These are phyloP conservation scores for Carpinus fangiana DNA, from an alignment of 306 rosid species.

Conservation along the genomic window DNA sequence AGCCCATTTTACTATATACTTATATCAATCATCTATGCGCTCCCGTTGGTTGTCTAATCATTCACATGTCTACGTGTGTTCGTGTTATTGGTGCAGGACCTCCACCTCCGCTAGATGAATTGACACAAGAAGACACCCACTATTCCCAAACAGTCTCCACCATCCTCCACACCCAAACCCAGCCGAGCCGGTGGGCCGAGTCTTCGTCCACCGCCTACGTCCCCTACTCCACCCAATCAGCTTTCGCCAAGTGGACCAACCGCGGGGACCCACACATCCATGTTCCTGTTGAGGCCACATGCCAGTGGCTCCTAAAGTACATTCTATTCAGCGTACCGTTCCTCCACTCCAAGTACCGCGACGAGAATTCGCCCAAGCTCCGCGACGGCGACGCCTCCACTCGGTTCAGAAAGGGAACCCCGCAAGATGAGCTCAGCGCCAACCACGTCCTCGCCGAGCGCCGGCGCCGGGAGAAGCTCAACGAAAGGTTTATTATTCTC, in stretches of 20 bases:
- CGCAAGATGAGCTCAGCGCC: slow-evolving; percentile 77
- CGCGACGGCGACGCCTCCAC: slow-evolving; percentile 20
- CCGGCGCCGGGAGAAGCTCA: slow-evolving; percentile 77
- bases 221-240: slow-evolving; percentile 53
- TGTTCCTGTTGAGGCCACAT: slow-evolving; percentile 25
- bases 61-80: background rate
- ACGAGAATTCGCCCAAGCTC: slow-evolving; percentile 45
- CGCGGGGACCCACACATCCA: slow-evolving; percentile 32
- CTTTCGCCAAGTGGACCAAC: slow-evolving; percentile 59
- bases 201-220: slow-evolving; percentile 36
- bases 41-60: background rate
- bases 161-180: slow-evolving; percentile 59
- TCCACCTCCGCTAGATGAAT: slow-evolving; percentile 43
- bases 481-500: slow-evolving; percentile 75
- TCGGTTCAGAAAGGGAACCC: slow-evolving; percentile 54
- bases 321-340: slow-evolving; percentile 65
- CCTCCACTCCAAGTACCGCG: slow-evolving; percentile 65
- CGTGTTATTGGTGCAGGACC: slow-evolving; percentile 12
- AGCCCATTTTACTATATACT: no score
- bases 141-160: slow-evolving; percentile 79
- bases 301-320: slow-evolving; percentile 77
- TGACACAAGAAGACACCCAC: slow-evolving; percentile 69
- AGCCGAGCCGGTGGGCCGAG: slow-evolving; percentile 41
- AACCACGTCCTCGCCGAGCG: slow-evolving; percentile 89
- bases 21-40: no score